Evolutionary conservation across 2,329 filamentous ascomycete genomes (phyloP), one percentile per base, ranked within the genome.

Genomic region (Pseudogymnoascus sp.): DNA sequence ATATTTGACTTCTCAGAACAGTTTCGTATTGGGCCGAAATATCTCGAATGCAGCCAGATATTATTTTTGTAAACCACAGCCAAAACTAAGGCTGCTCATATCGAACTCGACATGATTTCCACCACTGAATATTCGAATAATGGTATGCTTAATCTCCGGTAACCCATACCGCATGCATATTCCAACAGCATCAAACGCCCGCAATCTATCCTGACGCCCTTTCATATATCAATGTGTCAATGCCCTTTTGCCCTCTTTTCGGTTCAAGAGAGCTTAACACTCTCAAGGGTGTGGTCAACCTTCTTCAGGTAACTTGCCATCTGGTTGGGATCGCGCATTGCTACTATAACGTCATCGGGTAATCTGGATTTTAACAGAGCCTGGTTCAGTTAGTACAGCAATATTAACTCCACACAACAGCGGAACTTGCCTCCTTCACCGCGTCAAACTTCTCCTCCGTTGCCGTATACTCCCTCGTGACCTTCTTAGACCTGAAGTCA

Each of bases 381-480:
- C 83, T 85, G 64, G 54, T 25, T 19, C 39, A 19, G 61, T 60
- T 31, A 61, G 31, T 11, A 60, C 13, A 3, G 23, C 25, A 63
- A n/a, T 61, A 6, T 25, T 13, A 23, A 10, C 36, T n/a, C 36
- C 34, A 31, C 10, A 43, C 6, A 54, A 62, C 34, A 51, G 5
- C 14, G 54, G 60, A 62, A 77, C 83, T 73, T 75, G 90, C 89
- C 79, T 82, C 81, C 74, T 88, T 88, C 10, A 96, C 86, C 36
- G 86, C 85, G 28, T 88, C 88, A 74, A 96, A 97, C 62, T 79
- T 82, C 62, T 89, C 89, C 79, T 99, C 93, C 74, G 90, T 88
- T n/a, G 89, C 88, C 19, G 90, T 90, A 73, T 96, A 97, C 77
- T 99, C 93, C 67, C 93, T 82, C 31, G 96, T 88, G 31, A 98